Base-by-base conservation (phyloP, 495 filamentous ascomycete species). In the Penicillium mononematosum region DNA sequence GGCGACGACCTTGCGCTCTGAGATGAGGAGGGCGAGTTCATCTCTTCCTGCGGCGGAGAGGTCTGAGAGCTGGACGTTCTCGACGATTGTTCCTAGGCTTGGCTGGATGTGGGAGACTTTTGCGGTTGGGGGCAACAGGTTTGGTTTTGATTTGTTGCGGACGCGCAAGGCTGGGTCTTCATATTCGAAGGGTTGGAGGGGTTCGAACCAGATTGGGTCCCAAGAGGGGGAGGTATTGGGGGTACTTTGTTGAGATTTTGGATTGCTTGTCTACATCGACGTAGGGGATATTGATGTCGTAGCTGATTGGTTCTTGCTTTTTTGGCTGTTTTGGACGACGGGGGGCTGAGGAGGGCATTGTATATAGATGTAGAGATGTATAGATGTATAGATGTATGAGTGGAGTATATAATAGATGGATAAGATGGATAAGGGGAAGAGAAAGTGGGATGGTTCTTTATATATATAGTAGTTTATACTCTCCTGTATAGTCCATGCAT, bases 1-100 rank as follows among this genome's bases (percentile, higher is more conserved):
- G 46, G 89, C 83, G 22, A 92, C 84, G n/a, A 91, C 88, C 36
- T 88, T 88, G 56, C 88, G 81, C 68, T 83, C 85, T 22, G 89
- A 79, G 55, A 92, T 83, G 17, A 93, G 76, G 7, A 89, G 78
- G 5, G 89, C 89, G 14, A 93, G 83, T 56, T 93, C 89, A 62
- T 92, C 86, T 67, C 90, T 91, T 58, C 86, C 86, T 2, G 78
- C 77, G 58, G 88, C 82, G 10, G 79, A 85, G 31, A 93, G 79
- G 51, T 81, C 72, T 56, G 81, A 83, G 25, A 93, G 82, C 64
- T 90, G 82, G n/a, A 93, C 75, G 9, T 88, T 88, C 58, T 84
- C 78, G 57, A 93, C 72, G 60, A 91, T 82, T 27, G 84, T 89
- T 60, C 89, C 88, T 61, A 90, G 83, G 34, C 78, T 78, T 10